Evolutionary conservation across 257 asterid species (phyloP), one percentile per base, ranked within the genome.

Genomic region (Solanum sejunctum): DNA sequence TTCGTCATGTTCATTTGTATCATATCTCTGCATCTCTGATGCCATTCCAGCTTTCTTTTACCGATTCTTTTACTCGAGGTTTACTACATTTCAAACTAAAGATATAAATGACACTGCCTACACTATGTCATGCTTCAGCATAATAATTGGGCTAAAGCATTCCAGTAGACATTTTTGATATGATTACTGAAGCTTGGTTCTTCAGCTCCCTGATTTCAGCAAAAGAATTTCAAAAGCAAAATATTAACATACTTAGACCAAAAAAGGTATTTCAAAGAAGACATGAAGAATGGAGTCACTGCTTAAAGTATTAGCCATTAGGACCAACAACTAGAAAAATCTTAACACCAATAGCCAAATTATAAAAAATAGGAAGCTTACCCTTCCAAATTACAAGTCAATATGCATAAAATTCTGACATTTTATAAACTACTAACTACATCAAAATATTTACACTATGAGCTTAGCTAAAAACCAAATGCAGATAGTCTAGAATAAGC

Each of bases 1-100:
- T 55, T 93, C 99, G 84, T 95, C 99, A 81, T 96, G 98, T 87
- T 95, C 99, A 83, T 94, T 92, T 12, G 90, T 86, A 55, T 89
- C 93, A 83, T 93, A 96, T 87, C 95, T 93, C 85, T 90, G 98
- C 90, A 93, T 92, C 90, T 91, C 94, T 32, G 93, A 78, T 1
- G 94, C 93, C 95, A 94, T 92, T 45, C 87, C 43, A 67, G 75
- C 58, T 81, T 41, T 67, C 86, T 64, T 87, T 85, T 80, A 69
- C 69, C 85, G 28, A 85, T 83, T 41, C 39, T 77, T 85, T 85
- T 86, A 82, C 85, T 80, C 56, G 17, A 78, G 64, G 10, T 77
- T 51, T 77, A 77, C 58, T 23, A 75, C 82, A 75, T 75, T 75
- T 77, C 83, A 64, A 58, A 88, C 80, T 57, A 86, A 85, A 43